phyloP scores from a whole-genome alignment of 495 filamentous ascomycete species.

The Trypethelium eluteriae region DNA sequence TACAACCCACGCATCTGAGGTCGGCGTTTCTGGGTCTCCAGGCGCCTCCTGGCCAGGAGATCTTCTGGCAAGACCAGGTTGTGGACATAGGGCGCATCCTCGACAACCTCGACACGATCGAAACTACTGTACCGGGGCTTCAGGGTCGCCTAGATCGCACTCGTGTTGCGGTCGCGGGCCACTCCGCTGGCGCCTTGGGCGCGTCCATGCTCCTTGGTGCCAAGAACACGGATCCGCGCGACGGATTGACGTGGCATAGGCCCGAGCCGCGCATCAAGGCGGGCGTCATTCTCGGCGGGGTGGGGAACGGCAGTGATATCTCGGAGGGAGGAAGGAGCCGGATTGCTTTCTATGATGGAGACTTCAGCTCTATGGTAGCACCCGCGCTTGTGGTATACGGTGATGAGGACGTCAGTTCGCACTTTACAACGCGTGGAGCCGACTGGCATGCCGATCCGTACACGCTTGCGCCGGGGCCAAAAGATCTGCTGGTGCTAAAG shows the following conservation, averaged over 20 bases:
- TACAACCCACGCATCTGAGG: constrained; percentile 43
- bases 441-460: constrained; percentile 41
- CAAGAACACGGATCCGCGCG: constrained; percentile 31
- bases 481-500: constrained; percentile 35
- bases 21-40: constrained; percentile 32
- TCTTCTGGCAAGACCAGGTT: constrained; percentile 35
- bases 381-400: constrained; percentile 38
- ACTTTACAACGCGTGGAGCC: constrained; percentile 35
- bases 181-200: constrained; percentile 39
- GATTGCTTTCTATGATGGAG: background rate
- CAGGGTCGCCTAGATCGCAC: constrained; percentile 33
- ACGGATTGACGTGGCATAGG: constrained; percentile 15
- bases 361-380: constrained; percentile 35
- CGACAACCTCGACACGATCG: constrained; percentile 35
- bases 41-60: constrained; percentile 23
- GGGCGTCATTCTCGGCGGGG: constrained; percentile 32
- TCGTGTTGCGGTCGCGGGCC: constrained; percentile 39
- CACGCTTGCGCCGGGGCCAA: constrained; percentile 32
- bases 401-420: constrained; percentile 35
- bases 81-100: constrained; percentile 37
- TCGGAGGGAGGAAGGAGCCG: background rate
- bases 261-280: constrained; percentile 37
- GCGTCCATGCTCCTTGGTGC: constrained; percentile 37
- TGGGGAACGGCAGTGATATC: background rate
- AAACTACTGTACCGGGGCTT: constrained; percentile 32